These are phyloP conservation scores for Penicillium antarcticum DNA, from an alignment of 495 filamentous ascomycete genomes.

Conservation along the genomic window DNA sequence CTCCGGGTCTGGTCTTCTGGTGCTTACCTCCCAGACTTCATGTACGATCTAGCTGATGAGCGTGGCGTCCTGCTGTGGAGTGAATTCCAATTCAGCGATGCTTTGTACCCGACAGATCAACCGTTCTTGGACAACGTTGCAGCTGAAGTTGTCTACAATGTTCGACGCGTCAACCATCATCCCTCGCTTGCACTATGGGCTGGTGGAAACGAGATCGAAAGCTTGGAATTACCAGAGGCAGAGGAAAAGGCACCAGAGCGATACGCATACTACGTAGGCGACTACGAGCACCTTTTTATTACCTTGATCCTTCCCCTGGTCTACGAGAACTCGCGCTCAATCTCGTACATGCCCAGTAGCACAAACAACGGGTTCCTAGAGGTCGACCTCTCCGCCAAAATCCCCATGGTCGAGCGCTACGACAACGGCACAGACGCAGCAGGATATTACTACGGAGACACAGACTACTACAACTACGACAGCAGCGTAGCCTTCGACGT, in stretches of 20 bases:
- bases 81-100: slow-evolving; percentile 65
- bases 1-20: slow-evolving; percentile 65
- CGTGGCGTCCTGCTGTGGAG: slow-evolving; percentile 65
- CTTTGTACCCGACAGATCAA: slow-evolving; percentile 56
- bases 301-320: slow-evolving; percentile 58
- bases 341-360: slow-evolving; percentile 65
- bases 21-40: slow-evolving; percentile 62
- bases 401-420: slow-evolving; percentile 61
- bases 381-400: slow-evolving; percentile 53
- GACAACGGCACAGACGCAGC: slow-evolving; percentile 43
- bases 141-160: slow-evolving; percentile 59
- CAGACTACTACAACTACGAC: slow-evolving; percentile 69
- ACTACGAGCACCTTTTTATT: slow-evolving; percentile 64
- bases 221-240: slow-evolving; percentile 49
- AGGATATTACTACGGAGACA: slow-evolving; percentile 63
- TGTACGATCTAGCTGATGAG: slow-evolving; percentile 67
- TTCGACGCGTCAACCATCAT: slow-evolving; percentile 63
- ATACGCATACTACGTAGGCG: slow-evolving; percentile 43
- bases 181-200: slow-evolving; percentile 67
- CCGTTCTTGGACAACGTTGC: slow-evolving; percentile 57
- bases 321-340: slow-evolving; percentile 61
- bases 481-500: slow-evolving; percentile 53
- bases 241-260: slow-evolving; percentile 41
- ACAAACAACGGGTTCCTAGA: slow-evolving; percentile 62
- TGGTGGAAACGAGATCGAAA: slow-evolving; percentile 65